These are phyloP conservation scores for Hura crepitans DNA, from an alignment of 441 rosid genomes.

Conservation along the genomic window DNA sequence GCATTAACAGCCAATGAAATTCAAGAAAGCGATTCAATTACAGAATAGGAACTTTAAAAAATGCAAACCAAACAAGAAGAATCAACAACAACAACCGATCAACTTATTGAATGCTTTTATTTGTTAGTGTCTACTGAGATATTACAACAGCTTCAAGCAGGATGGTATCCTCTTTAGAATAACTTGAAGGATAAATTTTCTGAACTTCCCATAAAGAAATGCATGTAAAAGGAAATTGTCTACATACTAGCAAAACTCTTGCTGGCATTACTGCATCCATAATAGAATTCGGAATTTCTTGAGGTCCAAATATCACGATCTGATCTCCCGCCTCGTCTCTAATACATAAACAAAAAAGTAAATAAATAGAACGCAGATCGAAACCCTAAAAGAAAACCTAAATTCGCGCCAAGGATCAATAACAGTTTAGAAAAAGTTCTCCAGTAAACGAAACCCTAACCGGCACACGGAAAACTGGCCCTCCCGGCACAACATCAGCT, in stretches of 20 bases:
- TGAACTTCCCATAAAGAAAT: background rate
- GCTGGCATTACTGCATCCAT: slow-evolving; percentile 80
- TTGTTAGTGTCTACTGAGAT: background rate
- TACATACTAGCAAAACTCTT: slow-evolving; percentile 56
- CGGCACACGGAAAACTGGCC: slow-evolving; percentile 48
- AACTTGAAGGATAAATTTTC: background rate
- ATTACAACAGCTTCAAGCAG: background rate
- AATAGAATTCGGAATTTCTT: slow-evolving; percentile 47
- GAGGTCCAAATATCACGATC: slow-evolving; percentile 84
- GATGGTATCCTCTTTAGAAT: background rate
- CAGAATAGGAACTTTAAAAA: background rate
- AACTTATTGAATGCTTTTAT: background rate
- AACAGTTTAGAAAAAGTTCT: background rate
- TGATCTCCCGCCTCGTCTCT: slow-evolving; percentile 59
- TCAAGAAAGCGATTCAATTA: background rate
- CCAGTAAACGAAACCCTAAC: slow-evolving; percentile 40
- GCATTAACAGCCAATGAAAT: slow-evolving; percentile 9
- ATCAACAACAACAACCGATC: background rate
- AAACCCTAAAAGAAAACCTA: slow-evolving; percentile 11
- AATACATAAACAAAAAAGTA: slow-evolving; percentile 19
- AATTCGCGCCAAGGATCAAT: background rate
- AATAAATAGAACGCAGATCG: slow-evolving; percentile 6
- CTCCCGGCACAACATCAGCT: slow-evolving; percentile 23
- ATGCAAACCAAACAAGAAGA: background rate
- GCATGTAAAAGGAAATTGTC: background rate